These are phyloP conservation scores for Hericium coralloides DNA, from an alignment of 768 basidiomycete species.

Conservation along the genomic window DNA sequence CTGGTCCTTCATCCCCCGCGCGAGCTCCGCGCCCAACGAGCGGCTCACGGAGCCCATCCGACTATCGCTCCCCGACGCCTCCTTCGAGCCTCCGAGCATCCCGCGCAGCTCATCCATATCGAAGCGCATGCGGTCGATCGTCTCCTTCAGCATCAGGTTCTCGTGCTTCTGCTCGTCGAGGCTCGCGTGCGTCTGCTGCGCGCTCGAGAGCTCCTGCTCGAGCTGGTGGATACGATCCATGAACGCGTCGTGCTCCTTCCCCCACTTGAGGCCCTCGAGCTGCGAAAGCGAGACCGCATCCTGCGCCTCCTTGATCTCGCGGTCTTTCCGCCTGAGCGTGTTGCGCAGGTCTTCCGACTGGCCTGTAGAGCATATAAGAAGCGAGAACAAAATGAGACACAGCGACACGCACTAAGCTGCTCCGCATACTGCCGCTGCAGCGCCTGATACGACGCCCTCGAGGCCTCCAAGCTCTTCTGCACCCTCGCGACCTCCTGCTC, in stretches of 20 bases:
- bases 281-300: slow-evolving; percentile 53
- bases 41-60: slow-evolving; percentile 53
- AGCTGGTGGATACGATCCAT: slow-evolving; percentile 64
- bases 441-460: slow-evolving; percentile 62
- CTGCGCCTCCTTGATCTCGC: slow-evolving; percentile 54
- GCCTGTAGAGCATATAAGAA: slow-evolving; percentile 28
- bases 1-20: slow-evolving; percentile 46
- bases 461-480: slow-evolving; percentile 63
- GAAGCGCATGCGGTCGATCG: slow-evolving; percentile 88
- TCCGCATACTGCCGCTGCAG: slow-evolving; percentile 86
- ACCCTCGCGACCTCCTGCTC: slow-evolving; percentile 77
- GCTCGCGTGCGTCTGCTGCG: slow-evolving; percentile 62
- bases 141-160: slow-evolving; percentile 89
- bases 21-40: slow-evolving; percentile 65
- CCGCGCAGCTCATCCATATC: slow-evolving; percentile 89
- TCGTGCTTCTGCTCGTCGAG: slow-evolving; percentile 93
- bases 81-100: slow-evolving; percentile 28
- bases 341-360: slow-evolving; percentile 75
- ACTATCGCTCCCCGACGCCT: slow-evolving; percentile 35
- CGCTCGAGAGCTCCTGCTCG: slow-evolving; percentile 61
- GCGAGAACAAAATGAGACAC: neutral
- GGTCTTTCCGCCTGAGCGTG: slow-evolving; percentile 65
- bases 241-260: slow-evolving; percentile 57
- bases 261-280: slow-evolving; percentile 58
- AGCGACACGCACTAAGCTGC: slow-evolving; percentile 61